Evolutionary conservation across 495 filamentous ascomycete species (phyloP), one percentile per base, ranked within the genome.

Genomic region (Evansstolkia leycettana): DNA sequence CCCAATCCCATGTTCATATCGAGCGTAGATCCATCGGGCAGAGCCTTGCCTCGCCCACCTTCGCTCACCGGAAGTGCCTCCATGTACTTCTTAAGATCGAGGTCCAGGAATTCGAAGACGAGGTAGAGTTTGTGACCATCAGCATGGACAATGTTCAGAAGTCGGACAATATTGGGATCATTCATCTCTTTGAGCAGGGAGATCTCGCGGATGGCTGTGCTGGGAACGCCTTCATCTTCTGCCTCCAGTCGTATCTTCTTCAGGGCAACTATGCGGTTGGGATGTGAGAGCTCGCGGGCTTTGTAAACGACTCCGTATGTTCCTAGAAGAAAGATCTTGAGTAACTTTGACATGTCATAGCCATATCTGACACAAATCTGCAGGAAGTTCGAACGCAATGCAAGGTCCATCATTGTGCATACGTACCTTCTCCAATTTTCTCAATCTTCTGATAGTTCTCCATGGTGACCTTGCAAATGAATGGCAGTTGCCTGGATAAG

Each of bases 371-470:
- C n/a, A n/a, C n/a, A n/a, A n/a, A n/a, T n/a, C n/a, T n/a, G n/a
- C n/a, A 30, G 17, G n/a, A 36, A 29, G n/a, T 15, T 8, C n/a
- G 47, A 44, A 14, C 51, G 42, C 23, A 36, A 9, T 25, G 30
- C 27, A 28, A 33, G 31, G 27, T 36, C 34, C 27, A 28, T 11
- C 39, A 27, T 14, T 36, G 13, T 10, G 36, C 37, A 39, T 32
- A 44, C 52, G 28, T 54, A 94, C 90, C 90, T 73, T 99, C 90
- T 48, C 90, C 90, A 60, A 99, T 92, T 67, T 99, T 99, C 70
- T 99, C 90, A 39, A 99, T 81, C 66, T 95, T 95, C 68, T 96
- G 87, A 60, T 99, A 99, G 58, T 95, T 94, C 55, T 99, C 90
- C 90, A 99, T 99, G 45, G 40, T 50, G 50, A 31, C 31, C 16